Percentiles rank a stretch among this genome's conserved stretches.
These are phyloP conservation scores for Teunomyces gatunensis DNA, from an alignment of 805 yeast species.

Conservation along the genomic window DNA sequence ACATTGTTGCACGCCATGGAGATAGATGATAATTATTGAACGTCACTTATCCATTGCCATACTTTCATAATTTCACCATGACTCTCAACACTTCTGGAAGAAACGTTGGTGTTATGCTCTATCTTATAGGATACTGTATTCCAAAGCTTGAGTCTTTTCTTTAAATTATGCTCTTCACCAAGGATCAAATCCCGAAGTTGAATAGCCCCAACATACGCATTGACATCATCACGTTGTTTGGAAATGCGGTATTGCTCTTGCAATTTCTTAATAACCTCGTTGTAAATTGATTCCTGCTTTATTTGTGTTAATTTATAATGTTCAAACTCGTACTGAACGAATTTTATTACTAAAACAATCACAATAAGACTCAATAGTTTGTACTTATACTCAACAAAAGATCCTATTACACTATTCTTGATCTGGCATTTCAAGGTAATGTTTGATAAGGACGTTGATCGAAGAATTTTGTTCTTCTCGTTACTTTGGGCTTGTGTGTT, in stretches of 20 bases:
- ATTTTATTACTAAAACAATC: constrained; percentile 19
- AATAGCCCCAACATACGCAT: constrained; percentile 60
- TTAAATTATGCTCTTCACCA: constrained; percentile 36
- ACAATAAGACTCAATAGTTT: constrained; percentile 13
- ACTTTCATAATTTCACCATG: constrained; percentile 86
- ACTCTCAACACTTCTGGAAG: constrained; percentile 60
- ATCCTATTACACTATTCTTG: constrained; percentile 48
- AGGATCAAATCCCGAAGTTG: constrained; percentile 70
- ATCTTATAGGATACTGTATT: constrained; percentile 49
- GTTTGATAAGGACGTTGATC: constrained; percentile 70
- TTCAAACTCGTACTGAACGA: constrained; percentile 32
- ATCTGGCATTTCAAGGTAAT: constrained; percentile 55
- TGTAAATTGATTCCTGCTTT: constrained; percentile 44
- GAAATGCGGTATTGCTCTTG: constrained; percentile 25
- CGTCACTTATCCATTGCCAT: constrained; percentile 74
- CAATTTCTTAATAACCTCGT: constrained; percentile 50
- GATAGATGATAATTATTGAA: constrained; percentile 18
- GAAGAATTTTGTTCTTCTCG: constrained; percentile 55
- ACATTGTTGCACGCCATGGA: constrained; percentile 40
- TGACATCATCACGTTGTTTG: constrained; percentile 22
- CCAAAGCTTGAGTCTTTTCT: constrained; percentile 51
- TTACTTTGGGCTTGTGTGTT: constrained; percentile 36
- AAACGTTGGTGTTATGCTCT: constrained; percentile 66
- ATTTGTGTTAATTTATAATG: constrained; percentile 36
- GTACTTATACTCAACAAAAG: constrained; percentile 24